Base-by-base conservation (phyloP, 371 early-diverging fungal species). In the Mucor mucedo region DNA sequence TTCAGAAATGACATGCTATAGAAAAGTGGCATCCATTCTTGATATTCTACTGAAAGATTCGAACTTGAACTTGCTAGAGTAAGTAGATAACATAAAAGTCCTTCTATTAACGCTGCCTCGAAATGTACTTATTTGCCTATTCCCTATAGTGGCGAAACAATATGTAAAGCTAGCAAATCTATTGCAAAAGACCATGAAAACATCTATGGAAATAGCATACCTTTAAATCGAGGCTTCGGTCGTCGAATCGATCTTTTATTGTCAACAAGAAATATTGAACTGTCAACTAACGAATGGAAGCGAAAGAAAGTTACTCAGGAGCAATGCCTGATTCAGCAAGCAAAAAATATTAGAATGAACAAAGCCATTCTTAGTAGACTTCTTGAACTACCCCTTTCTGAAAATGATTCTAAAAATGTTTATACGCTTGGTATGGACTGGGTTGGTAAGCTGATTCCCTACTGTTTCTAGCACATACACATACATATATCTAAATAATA, bases 211-310 rank as follows among this genome's bases (percentile, higher is more conserved):
- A 45, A 55, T 44, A 55, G n/a, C 45, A 66, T 66, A 56, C 66
- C 66, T 50, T 57, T 66, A 27, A 66, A 57, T 57, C 41, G 45
- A 42, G 66, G 66, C 39, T 66, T 66, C 29, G 61, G 66, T 50
- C 50, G 66, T 35, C 50, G 62, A 52, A 66, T 58, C 41, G 62
- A 66, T 58, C 54, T 62, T 35, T 39, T 66, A 40, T 39, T 64
- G 35, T 16, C 53, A 29, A 58, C 62, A 54, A 58, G 55, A 55
- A 48, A 67, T 58, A 58, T 67, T 27, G 62, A 67, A 42, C 44
- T 67, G 48, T 67, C 68, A 40, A 62, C 68, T 28, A 67, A 58
- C 62, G 58, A 62, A 54, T 58, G 58, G 62, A 67, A 67, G 49
- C 28, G 58, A 55, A 67, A 67, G 38, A 66, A 67, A 58, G 58